phyloP scores from a whole-genome alignment of 2,329 filamentous ascomycete genomes.

The Arthroderma sp. region DNA sequence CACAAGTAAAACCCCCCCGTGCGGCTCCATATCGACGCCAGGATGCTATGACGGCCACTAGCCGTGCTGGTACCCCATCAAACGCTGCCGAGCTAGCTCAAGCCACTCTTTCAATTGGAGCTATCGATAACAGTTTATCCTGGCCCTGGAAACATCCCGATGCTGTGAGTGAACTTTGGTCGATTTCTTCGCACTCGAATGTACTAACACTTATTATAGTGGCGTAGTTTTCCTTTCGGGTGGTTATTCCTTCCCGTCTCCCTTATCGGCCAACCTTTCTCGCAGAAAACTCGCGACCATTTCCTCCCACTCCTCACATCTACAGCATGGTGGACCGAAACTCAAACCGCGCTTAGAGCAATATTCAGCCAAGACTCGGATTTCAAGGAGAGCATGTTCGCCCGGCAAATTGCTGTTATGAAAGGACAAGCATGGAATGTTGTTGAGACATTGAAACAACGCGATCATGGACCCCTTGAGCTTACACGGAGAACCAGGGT shows the following conservation, averaged over 20 bases:
- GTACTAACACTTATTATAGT: slow-evolving; percentile 32
- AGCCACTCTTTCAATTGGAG: slow-evolving; percentile 64
- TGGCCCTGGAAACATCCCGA: slow-evolving; percentile 99
- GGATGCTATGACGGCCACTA: slow-evolving; percentile 69
- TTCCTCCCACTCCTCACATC: slow-evolving; percentile 94
- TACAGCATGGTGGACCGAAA: slow-evolving; percentile 93
- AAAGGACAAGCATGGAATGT: slow-evolving; percentile 99
- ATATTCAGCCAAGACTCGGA: slow-evolving; percentile 88
- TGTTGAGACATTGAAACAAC: slow-evolving; percentile 86
- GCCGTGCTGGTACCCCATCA: slow-evolving; percentile 43
- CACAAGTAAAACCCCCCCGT: slow-evolving; percentile 24
- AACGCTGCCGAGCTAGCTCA: slow-evolving; percentile 33
- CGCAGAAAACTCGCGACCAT: slow-evolving; percentile 81
- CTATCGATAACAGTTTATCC: slow-evolving; percentile 94
- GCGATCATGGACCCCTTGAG: slow-evolving; percentile 86
- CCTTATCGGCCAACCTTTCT: slow-evolving; percentile 90
- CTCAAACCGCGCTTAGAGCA: slow-evolving; percentile 69
- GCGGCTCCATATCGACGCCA: slow-evolving; percentile 58
- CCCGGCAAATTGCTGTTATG: slow-evolving; percentile 96
- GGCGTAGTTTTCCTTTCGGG: slow-evolving; percentile 86
- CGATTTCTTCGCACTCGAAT: slow-evolving; percentile 24
- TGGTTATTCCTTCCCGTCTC: slow-evolving; percentile 97
- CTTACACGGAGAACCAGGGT: slow-evolving; percentile 81
- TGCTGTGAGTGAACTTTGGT: slow-evolving; percentile 44
- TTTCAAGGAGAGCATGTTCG: slow-evolving; percentile 98